Evolutionary conservation across 805 yeast species (phyloP).

Genomic region (Cyberlindnera sargentensis): DNA sequence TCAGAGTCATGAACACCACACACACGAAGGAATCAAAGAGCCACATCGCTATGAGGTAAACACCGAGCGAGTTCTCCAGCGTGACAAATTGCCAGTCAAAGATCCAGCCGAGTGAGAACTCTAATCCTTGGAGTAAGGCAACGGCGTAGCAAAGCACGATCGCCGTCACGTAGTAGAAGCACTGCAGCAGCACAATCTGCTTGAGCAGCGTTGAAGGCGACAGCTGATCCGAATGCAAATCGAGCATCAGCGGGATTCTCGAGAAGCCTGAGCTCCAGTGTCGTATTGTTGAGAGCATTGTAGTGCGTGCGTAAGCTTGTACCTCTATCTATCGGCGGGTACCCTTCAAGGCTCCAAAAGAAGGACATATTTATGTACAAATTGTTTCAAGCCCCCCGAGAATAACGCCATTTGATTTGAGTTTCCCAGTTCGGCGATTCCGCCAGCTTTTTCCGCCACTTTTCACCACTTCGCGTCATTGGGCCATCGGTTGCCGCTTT

Average conservation of each 20-base stretch:
- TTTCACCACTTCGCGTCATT: too few species aligned
- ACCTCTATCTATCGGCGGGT: too few species aligned
- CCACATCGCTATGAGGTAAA: conserved; percentile 73
- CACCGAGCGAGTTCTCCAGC: conserved; percentile 72
- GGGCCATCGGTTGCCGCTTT: too few species aligned
- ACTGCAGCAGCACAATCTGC: conserved; percentile 75
- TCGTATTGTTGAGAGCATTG: conserved; percentile 4
- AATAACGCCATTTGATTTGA: too few species aligned
- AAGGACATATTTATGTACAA: too few species aligned
- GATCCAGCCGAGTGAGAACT: conserved; percentile 60
- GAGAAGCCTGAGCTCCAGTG: conserved; percentile 11
- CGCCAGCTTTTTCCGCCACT: too few species aligned
- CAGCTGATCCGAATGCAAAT: conserved; percentile 29
- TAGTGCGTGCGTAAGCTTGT: too few species aligned
- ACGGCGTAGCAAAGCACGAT: conserved; percentile 55
- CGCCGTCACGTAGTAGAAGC: conserved; percentile 74
- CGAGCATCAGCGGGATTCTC: conserved; percentile 14
- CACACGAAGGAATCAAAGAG: conserved; percentile 74
- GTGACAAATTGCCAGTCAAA: conserved; percentile 76
- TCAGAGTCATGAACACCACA: conserved; percentile 74
- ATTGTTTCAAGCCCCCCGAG: too few species aligned
- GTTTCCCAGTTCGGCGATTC: too few species aligned
- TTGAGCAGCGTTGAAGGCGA: conserved; percentile 54
- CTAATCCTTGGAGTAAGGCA: conserved; percentile 64
- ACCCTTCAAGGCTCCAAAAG: too few species aligned